Evolutionary conservation across 371 early-diverging fungal species (phyloP).

Genomic region (Actinomortierella ambigua): DNA sequence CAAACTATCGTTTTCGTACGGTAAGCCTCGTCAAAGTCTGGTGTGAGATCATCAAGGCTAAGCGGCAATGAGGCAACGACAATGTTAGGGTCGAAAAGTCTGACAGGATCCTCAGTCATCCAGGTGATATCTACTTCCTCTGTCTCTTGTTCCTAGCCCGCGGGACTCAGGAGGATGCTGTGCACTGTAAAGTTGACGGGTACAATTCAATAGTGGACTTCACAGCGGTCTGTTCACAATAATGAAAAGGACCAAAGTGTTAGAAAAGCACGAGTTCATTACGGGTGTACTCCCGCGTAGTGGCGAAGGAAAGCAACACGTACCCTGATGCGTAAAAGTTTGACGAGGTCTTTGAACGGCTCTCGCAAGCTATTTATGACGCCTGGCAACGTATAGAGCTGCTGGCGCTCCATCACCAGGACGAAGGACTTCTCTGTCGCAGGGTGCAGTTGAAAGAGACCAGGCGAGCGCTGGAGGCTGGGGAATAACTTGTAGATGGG

Average conservation of each 20-base stretch:
- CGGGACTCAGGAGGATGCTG: not conserved
- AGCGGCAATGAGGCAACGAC: not conserved
- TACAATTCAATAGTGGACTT: constrained; percentile 2
- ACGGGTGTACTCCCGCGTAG: not conserved
- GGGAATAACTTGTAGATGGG: too few relatives aligned
- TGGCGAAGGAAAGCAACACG: constrained; percentile 2
- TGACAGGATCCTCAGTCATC: constrained; percentile 8
- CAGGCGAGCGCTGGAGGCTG: too few relatives aligned
- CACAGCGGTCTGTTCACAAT: not conserved
- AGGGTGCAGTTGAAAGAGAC: constrained; percentile 9
- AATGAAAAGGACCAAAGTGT: constrained; percentile 5
- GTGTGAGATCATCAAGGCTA: not conserved
- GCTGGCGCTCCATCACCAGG: not conserved
- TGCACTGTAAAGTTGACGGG: not conserved
- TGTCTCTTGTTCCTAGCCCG: not conserved
- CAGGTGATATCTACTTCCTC: not conserved
- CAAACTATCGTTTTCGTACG: too few relatives aligned
- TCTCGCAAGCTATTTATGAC: not conserved
- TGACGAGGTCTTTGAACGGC: constrained; percentile 6
- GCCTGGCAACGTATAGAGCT: constrained; percentile 6
- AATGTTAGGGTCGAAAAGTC: constrained; percentile 4
- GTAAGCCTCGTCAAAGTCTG: not conserved
- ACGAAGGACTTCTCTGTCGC: constrained; percentile 6
- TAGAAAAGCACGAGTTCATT: not conserved
- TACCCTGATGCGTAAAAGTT: constrained; percentile 3